Evolutionary conservation across 805 yeast species (phyloP).

Genomic region (Suhomyces pyralidae): DNA sequence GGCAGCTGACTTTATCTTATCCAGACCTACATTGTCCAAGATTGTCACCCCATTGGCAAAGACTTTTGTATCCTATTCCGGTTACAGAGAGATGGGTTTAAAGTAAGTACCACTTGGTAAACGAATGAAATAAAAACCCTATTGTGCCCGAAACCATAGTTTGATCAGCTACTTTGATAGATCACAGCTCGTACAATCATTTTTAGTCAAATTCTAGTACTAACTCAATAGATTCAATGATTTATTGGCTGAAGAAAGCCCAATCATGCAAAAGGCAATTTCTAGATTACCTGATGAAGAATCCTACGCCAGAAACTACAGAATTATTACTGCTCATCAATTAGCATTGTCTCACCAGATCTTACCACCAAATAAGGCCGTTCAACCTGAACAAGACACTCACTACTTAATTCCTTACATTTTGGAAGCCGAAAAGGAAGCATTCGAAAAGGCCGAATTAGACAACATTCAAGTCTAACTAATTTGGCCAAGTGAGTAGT

Average conservation of each 20-base stretch:
- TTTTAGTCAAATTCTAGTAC: conserved; percentile 7
- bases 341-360: conserved; percentile 77
- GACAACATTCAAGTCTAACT: conserved; percentile 59
- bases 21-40: conserved; percentile 73
- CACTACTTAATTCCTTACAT: conserved; percentile 86
- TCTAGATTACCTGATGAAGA: conserved; percentile 82
- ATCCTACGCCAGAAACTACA: conserved; percentile 85
- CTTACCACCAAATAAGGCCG: conserved; percentile 75
- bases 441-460: conserved; percentile 79
- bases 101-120: conserved; percentile 36
- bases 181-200: not conserved
- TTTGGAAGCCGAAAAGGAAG: conserved; percentile 92
- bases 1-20: conserved; percentile 73
- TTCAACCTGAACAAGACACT: conserved; percentile 74
- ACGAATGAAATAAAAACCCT: not conserved
- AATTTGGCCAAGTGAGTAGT: not conserved
- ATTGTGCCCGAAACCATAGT: not conserved
- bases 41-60: conserved; percentile 78
- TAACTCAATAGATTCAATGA: conserved; percentile 64
- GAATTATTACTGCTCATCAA: conserved; percentile 92
- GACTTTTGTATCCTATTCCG: conserved; percentile 68
- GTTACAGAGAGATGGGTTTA: conserved; percentile 94
- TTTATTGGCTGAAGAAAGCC: conserved; percentile 81
- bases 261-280: conserved; percentile 81
- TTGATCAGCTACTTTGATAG: not conserved